Base-by-base conservation (phyloP, 2,329 filamentous ascomycete genomes). In the Fulvia fulva region DNA sequence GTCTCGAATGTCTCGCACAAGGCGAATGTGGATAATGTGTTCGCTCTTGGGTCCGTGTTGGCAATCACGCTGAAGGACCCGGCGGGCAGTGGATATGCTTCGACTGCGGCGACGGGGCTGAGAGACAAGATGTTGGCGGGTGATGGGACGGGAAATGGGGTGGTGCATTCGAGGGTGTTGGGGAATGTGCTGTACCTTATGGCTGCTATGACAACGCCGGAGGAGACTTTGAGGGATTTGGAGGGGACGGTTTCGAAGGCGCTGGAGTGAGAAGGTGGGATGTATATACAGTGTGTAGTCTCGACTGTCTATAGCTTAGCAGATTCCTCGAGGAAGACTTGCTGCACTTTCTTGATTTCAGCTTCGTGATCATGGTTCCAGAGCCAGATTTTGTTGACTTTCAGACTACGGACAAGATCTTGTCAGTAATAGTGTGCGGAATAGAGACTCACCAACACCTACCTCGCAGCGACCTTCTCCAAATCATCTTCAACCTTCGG, bases 1-100 rank as follows among this genome's bases (percentile, higher is more conserved):
- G 76, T 92, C 1, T 72, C 76, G 1, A 71, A 76, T 12, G 67
- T 92, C 1, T 91, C 88, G 4, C 75, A 80, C 21, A 77, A 78
- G 2, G 62, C 74, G 0, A 73, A 76, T 0, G 83, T 94, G 0
- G 78, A 83, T 2, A 83, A 86, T 7, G 83, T 88, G 0, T 89
- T 90, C 76, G 87, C 89, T 0, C 75, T 94, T 1, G 90, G 90
- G 0, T 88, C 84, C 2, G 87, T 94, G 0, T 76, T 94, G 11
- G 87, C 87, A 0, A 85, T 95, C 37, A 78, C 78, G 12, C 64
- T 86, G 22, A 74, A 75, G 43, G 82, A 84, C 65, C 68, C 74
- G 2, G 68, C 71, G 21, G 55, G 63, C 76, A 52, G 56, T 12
- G 82, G 83, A 12, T 86, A 86, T 63, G 82, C 77, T 3, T 84